Evolutionary conservation across 345 rosid genomes (phyloP).

Genomic region (Crucihimalaya himalaica): DNA sequence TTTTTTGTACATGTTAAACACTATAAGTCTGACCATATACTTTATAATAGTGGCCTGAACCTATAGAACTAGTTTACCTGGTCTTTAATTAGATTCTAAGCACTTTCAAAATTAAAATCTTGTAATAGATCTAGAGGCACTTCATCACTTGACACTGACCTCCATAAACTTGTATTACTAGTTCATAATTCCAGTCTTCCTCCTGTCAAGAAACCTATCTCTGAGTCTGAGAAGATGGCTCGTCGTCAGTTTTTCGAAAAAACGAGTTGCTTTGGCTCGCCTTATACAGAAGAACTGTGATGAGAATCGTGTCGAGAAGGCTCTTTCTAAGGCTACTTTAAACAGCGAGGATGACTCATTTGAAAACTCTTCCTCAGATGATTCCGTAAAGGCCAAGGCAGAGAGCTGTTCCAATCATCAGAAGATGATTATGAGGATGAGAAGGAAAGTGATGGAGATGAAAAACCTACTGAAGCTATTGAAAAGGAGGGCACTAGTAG

Average conservation of each 20-base stretch:
- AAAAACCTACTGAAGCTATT: background rate
- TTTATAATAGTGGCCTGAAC: too few relatives aligned
- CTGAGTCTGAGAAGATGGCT: background rate
- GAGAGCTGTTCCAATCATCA: background rate
- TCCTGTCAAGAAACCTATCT: too few relatives aligned
- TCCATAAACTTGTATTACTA: too few relatives aligned
- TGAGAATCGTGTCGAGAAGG: background rate
- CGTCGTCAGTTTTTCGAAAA: background rate
- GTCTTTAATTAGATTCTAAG: too few relatives aligned
- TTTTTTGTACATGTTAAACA: too few relatives aligned
- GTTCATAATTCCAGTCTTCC: too few relatives aligned
- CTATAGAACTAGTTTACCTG: too few relatives aligned
- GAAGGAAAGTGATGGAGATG: background rate
- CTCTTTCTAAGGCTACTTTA: background rate
- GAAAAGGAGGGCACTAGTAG: background rate
- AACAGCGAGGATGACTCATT: background rate
- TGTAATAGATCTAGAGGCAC: too few relatives aligned
- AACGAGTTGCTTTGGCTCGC: background rate
- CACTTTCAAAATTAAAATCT: too few relatives aligned
- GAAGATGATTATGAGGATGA: background rate
- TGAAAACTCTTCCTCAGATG: background rate
- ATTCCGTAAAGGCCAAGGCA: background rate
- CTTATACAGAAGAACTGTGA: background rate
- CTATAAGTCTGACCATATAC: too few relatives aligned
- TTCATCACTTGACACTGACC: too few relatives aligned